These are phyloP conservation scores for Colletotrichum neosansevieriae DNA, from an alignment of 2,329 filamentous ascomycete species.

Conservation along the genomic window DNA sequence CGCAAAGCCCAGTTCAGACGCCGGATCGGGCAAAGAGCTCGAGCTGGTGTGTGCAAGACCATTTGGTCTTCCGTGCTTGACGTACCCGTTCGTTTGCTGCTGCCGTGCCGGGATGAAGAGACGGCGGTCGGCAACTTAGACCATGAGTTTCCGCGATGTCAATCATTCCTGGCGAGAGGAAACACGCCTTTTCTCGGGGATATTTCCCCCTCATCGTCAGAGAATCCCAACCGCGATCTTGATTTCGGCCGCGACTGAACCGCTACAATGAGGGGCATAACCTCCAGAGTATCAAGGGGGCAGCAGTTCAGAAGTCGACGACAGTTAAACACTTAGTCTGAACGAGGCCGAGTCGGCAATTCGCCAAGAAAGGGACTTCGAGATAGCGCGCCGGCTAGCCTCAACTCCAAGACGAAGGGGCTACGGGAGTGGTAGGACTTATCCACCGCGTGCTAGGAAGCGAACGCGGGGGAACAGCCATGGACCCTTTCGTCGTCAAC, in stretches of 20 bases:
- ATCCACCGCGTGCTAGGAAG: conserved; percentile 8
- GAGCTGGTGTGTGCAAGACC: conserved; percentile 1
- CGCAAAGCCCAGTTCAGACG: conserved; percentile 23
- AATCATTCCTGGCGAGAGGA: conserved; percentile 16
- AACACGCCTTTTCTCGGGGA: conserved; percentile 10
- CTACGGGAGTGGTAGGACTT: neutral
- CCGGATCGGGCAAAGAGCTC: conserved; percentile 38
- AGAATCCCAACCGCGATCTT: conserved; percentile 29
- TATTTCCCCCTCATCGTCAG: conserved; percentile 21
- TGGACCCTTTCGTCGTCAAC: neutral
- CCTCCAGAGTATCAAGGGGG: conserved; percentile 9
- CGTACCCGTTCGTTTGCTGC: conserved; percentile 20
- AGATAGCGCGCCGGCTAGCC: conserved; percentile 37
- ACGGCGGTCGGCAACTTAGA: neutral
- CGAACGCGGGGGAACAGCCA: conserved; percentile 30
- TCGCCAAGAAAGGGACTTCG: conserved; percentile 31
- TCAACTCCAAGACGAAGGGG: conserved; percentile 22
- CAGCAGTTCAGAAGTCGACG: conserved; percentile 12
- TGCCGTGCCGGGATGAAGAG: conserved; percentile 18
- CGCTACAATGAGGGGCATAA: conserved; percentile 16
- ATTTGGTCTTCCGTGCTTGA: conserved; percentile 20
- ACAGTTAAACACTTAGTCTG: conserved; percentile 16
- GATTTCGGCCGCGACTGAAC: conserved; percentile 17
- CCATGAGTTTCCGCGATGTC: neutral
- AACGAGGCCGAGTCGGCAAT: conserved; percentile 25